A percentile compares a stretch with the other conserved stretches of the same genome.
These are phyloP conservation scores for Ramaria rubella DNA, from an alignment of 768 basidiomycete species.

Conservation along the genomic window DNA sequence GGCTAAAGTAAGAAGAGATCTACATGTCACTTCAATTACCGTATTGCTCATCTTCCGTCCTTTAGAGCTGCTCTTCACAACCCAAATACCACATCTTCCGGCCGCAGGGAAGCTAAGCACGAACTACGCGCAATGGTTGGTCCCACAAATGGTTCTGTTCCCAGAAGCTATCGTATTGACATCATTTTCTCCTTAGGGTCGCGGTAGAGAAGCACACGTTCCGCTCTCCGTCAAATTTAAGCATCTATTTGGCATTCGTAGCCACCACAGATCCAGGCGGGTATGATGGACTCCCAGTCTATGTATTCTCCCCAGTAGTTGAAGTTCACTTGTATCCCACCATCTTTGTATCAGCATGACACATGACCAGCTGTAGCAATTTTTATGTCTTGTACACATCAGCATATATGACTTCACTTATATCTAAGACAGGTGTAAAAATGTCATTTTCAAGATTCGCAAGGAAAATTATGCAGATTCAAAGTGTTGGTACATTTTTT, in stretches of 20 bases:
- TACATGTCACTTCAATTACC: neutral
- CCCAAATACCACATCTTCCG: conserved; percentile 41
- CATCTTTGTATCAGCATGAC: too few species aligned
- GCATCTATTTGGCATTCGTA: conserved; percentile 45
- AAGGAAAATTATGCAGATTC: too few species aligned
- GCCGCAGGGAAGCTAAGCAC: conserved; percentile 40
- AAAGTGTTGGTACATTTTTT: neutral
- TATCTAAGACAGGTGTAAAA: neutral
- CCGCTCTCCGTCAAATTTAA: conserved; percentile 38
- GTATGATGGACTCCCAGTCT: too few species aligned
- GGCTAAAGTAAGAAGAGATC: conserved; percentile 1
- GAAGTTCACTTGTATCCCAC: too few species aligned
- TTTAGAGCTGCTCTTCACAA: conserved; percentile 40
- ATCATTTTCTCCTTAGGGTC: conserved; percentile 29
- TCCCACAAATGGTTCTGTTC: neutral
- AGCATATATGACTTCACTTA: neutral
- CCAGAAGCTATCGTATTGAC: too few species aligned
- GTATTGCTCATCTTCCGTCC: neutral
- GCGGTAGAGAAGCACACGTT: conserved; percentile 36
- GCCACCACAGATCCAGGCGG: conserved; percentile 9
- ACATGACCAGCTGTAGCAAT: too few species aligned
- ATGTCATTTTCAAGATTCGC: too few species aligned
- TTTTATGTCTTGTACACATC: too few species aligned
- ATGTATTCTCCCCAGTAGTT: too few species aligned
- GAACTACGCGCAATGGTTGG: conserved; percentile 42